phyloP scores from a whole-genome alignment of 257 asterid species.

The Eucommia ulmoides region DNA sequence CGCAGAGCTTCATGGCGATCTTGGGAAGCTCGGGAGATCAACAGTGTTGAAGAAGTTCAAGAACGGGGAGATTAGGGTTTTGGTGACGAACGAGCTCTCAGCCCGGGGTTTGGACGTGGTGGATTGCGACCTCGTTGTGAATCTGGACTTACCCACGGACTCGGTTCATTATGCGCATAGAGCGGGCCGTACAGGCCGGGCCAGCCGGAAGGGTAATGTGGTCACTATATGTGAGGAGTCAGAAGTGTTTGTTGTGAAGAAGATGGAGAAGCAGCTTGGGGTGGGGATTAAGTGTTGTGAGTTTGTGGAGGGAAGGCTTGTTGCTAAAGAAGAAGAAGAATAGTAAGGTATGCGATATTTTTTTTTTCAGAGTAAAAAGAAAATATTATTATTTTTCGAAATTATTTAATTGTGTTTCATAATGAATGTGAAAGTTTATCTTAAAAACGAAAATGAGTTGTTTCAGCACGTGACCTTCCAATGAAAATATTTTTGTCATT shows the following conservation, averaged over 20 bases:
- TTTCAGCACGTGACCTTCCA: too few relatives aligned
- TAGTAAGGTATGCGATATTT: too few relatives aligned
- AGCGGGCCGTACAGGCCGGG: conserved; percentile 94
- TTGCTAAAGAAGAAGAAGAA: conserved; percentile 34
- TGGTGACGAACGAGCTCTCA: conserved; percentile 85
- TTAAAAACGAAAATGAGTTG: too few relatives aligned
- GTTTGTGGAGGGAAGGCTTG: conserved; percentile 70
- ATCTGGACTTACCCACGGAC: conserved; percentile 85
- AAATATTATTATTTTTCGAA: too few relatives aligned
- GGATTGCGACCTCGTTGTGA: conserved; percentile 95
- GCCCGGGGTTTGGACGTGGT: conserved; percentile 95
- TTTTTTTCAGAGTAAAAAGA: too few relatives aligned
- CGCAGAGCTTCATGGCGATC: conserved; percentile 88
- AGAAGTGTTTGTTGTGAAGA: conserved; percentile 73
- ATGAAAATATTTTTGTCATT: too few relatives aligned
- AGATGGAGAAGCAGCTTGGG: conserved; percentile 80
- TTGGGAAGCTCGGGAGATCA: conserved; percentile 65
- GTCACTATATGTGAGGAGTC: conserved; percentile 79
- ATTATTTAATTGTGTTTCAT: too few relatives aligned
- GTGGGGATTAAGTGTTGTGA: conserved; percentile 52
- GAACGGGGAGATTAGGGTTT: conserved; percentile 68
- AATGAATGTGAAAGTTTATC: too few relatives aligned
- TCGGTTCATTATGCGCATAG: conserved; percentile 85
- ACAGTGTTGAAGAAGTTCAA: conserved; percentile 65
- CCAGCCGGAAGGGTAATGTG: conserved; percentile 78